Percentiles rank a stretch among this genome's conserved stretches.
Conservation (phyloP, 495 filamentous ascomycete genomes). For the Neurospora sp. region DNA sequence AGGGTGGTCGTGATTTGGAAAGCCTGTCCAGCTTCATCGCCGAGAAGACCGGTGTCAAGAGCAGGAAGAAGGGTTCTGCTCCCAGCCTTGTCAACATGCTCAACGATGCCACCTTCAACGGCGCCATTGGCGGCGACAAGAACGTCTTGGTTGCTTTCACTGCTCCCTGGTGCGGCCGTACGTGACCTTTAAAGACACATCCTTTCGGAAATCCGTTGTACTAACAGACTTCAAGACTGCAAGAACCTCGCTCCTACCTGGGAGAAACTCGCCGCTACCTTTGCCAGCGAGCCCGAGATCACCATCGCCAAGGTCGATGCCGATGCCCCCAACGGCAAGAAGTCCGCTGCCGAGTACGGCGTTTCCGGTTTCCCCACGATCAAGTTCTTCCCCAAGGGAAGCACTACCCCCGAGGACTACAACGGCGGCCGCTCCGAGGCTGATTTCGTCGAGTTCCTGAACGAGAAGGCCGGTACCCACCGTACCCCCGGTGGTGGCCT, state of each 20-base stretch:
- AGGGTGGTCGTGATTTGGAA: constrained; percentile 79
- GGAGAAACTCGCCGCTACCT: constrained; percentile 80
- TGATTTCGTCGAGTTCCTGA: constrained; percentile 72
- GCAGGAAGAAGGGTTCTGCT: constrained; percentile 55
- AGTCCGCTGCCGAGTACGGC: constrained; percentile 63
- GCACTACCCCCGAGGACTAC: constrained; percentile 62
- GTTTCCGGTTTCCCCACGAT: constrained; percentile 88
- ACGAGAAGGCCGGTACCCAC: constrained; percentile 82
- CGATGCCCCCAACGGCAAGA: constrained; percentile 74
- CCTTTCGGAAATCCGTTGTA: not conserved
- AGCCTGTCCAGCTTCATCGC: constrained; percentile 69
- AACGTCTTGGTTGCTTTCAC: constrained; percentile 93
- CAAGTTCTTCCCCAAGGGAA: constrained; percentile 93
- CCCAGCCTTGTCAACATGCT: constrained; percentile 70
- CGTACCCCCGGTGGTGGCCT: constrained; percentile 75
- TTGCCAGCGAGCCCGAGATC: constrained; percentile 62
- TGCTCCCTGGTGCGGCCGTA: constrained; percentile 95
- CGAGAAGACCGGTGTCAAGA: constrained; percentile 78
- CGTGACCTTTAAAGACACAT: constrained; percentile 26
- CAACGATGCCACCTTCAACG: constrained; percentile 68
- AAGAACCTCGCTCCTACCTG: constrained; percentile 85
- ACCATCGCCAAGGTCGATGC: constrained; percentile 92
- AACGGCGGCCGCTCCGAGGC: constrained; percentile 66
- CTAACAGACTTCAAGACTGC: constrained; percentile 63
- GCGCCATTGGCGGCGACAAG: constrained; percentile 71